A percentile compares a stretch with the other conserved stretches of the same genome.
phyloP scores from a whole-genome alignment of 148 eudicot species.

The Cornus suecica region DNA sequence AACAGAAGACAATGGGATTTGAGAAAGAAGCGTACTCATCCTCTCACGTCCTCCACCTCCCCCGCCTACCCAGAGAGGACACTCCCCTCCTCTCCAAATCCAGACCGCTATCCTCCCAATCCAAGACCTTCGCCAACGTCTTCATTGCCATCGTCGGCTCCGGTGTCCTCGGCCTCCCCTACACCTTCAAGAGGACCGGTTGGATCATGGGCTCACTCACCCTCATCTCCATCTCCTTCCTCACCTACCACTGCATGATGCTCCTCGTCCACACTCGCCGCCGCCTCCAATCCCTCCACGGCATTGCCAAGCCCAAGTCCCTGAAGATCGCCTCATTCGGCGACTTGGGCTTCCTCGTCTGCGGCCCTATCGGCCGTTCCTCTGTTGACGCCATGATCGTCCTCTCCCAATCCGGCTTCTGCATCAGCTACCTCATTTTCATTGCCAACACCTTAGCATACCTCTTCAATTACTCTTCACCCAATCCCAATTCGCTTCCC shows the following conservation, averaged over 20 bases:
- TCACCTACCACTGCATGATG: slow-evolving; percentile 60
- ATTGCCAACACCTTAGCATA: slow-evolving; percentile 49
- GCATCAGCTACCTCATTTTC: slow-evolving; percentile 61
- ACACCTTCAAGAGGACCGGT: slow-evolving; percentile 57
- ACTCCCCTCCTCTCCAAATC: slow-evolving; percentile 43
- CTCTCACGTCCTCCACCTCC: slow-evolving; percentile 34
- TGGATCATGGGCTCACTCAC: slow-evolving; percentile 44
- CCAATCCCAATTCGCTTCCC: not conserved
- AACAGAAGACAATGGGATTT: slow-evolving; percentile 32
- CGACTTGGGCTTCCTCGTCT: slow-evolving; percentile 56
- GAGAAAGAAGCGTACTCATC: slow-evolving; percentile 45
- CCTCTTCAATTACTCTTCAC: slow-evolving; percentile 24
- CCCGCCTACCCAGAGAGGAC: slow-evolving; percentile 31
- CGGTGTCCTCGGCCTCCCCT: slow-evolving; percentile 66
- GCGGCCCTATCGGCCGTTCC: slow-evolving; percentile 45
- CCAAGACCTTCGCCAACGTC: slow-evolving; percentile 60
- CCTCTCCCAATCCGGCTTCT: slow-evolving; percentile 65
- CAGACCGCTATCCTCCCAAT: slow-evolving; percentile 35
- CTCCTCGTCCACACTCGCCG: slow-evolving; percentile 46
- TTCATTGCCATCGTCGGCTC: slow-evolving; percentile 64
- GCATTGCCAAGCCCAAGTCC: slow-evolving; percentile 38
- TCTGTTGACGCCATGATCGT: slow-evolving; percentile 61
- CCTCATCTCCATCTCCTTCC: slow-evolving; percentile 32
- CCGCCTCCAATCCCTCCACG: slow-evolving; percentile 32
- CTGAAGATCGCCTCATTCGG: slow-evolving; percentile 62